A percentile compares a stretch with the other conserved stretches of the same genome.
Conservation (phyloP, 305 asterid species). For the Solanum hybrid region DNA sequence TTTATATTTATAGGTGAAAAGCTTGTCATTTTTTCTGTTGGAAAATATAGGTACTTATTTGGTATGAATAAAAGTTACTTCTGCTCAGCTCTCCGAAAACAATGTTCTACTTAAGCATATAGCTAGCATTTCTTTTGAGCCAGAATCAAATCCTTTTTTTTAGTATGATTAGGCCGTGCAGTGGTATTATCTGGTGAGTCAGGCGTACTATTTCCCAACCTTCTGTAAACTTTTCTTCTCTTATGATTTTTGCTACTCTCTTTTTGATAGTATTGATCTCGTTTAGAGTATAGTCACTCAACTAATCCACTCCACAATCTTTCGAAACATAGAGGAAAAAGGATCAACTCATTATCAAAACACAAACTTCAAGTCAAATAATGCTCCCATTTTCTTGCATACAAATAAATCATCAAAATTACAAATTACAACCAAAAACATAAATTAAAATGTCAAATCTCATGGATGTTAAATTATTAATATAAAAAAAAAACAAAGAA, state of each 20-base stretch:
- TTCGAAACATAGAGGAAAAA: background rate
- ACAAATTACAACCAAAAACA: background rate
- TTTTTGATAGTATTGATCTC: background rate
- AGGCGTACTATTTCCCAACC: background rate
- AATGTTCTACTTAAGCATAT: too few relatives aligned
- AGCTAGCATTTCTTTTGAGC: background rate
- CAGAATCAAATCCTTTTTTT: background rate
- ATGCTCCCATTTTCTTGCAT: background rate
- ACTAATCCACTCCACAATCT: too few relatives aligned
- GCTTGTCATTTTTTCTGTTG: background rate
- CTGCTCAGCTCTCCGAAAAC: background rate
- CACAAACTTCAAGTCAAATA: background rate
- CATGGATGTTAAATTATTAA: background rate
- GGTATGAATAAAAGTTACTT: too few relatives aligned
- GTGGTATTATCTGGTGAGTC: background rate
- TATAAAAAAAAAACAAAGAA: background rate
- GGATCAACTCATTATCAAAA: background rate
- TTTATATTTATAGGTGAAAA: background rate
- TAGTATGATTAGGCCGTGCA: background rate
- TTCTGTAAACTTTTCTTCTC: too few relatives aligned
- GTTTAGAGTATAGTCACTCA: background rate
- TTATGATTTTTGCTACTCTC: too few relatives aligned
- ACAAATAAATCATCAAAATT: background rate
- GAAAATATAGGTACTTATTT: background rate
- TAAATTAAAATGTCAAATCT: background rate